Conservation (phyloP, 345 rosid species). For the Salix udensis region DNA sequence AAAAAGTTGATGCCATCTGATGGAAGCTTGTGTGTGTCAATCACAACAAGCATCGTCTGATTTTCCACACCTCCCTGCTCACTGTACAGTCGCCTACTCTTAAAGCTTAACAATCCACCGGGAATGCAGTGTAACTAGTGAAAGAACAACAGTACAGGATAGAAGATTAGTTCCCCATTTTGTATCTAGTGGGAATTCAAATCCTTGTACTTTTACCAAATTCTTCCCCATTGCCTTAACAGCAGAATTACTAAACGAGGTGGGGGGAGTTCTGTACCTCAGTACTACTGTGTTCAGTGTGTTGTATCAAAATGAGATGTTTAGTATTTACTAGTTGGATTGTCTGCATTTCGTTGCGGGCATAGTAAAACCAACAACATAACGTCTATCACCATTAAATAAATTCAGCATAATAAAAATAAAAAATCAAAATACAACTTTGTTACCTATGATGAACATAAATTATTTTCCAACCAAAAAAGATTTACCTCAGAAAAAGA, state of each 20-base stretch:
- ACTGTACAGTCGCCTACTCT: slow-evolving; percentile 1
- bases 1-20: slow-evolving; percentile 34
- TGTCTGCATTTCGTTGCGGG: too few species aligned
- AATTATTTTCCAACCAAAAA: too few species aligned
- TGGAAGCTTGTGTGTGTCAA: background rate
- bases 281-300: background rate
- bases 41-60: background rate
- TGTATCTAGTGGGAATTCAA: slow-evolving; percentile 16
- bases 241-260: background rate
- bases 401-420: too few species aligned
- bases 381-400: too few species aligned
- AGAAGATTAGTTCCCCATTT: slow-evolving; percentile 21
- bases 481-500: too few species aligned
- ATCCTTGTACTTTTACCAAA: background rate
- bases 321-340: background rate
- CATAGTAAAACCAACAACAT: too few species aligned
- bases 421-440: too few species aligned
- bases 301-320: background rate
- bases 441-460: too few species aligned
- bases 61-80: slow-evolving; percentile 1
- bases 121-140: slow-evolving; percentile 18
- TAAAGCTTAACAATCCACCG: background rate
- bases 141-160: slow-evolving; percentile 10
- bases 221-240: background rate
- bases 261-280: background rate